A percentile compares a stretch with the other conserved stretches of the same genome.
Evolutionary conservation across 1,139 yeast genomes (phyloP).

Genomic region (Sugiyamaella pinicola): DNA sequence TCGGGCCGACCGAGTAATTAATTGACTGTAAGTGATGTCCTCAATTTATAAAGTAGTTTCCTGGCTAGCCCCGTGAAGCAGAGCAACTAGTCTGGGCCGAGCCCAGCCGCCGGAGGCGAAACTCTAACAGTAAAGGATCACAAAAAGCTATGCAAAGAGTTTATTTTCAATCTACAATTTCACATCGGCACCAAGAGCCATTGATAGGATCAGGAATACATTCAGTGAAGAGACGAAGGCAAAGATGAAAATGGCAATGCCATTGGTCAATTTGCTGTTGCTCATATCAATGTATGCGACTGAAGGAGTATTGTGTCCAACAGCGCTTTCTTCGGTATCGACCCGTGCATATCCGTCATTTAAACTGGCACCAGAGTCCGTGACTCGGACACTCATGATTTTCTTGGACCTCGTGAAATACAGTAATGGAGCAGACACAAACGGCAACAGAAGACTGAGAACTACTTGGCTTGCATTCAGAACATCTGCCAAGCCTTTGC

Average conservation of each 20-base stretch:
- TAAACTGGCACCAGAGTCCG: conserved; percentile 16
- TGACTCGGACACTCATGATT: conserved; percentile 67
- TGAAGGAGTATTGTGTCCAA: conserved; percentile 1
- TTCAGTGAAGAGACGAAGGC: conserved; percentile 69
- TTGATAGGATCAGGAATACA: conserved; percentile 66
- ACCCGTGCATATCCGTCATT: conserved; percentile 12
- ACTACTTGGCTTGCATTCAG: conserved; percentile 89
- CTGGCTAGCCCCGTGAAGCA: too few relatives aligned
- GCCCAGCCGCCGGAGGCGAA: conserved; percentile 12
- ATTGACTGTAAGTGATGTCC: too few relatives aligned
- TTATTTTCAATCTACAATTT: conserved; percentile 28
- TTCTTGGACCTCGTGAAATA: conserved; percentile 75
- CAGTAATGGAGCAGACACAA: conserved; percentile 86
- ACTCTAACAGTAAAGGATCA: too few relatives aligned
- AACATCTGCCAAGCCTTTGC: conserved; percentile 80
- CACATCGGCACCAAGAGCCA: conserved; percentile 70
- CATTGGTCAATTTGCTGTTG: conserved; percentile 60
- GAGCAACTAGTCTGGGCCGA: conserved; percentile 3
- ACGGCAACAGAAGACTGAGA: conserved; percentile 78
- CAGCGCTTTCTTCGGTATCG: conserved; percentile 15
- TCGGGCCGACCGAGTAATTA: too few relatives aligned
- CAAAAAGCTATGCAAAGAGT: conserved; percentile 8
- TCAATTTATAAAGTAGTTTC: too few relatives aligned
- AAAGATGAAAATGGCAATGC: conserved; percentile 67
- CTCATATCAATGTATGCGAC: conserved; percentile 56